Base-by-base conservation (phyloP, 768 basidiomycete genomes). In the Hericium coralloides region DNA sequence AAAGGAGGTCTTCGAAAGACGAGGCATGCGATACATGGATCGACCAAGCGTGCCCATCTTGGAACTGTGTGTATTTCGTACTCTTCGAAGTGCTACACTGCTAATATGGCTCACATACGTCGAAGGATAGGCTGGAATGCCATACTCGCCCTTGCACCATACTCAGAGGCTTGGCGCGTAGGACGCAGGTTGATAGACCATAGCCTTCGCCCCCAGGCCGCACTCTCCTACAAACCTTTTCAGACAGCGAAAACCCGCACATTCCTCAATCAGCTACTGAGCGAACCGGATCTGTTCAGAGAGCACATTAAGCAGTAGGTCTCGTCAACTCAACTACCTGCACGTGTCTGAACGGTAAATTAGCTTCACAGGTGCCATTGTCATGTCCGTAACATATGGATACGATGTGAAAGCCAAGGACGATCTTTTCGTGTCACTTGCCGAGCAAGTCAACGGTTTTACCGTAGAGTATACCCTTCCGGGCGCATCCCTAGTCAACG, bases 351-450 rank as follows among this genome's bases (percentile, higher is more conserved):
- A 20, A 52, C 10, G 14, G 26, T 14, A 52, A 12, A 6, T 47
- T 48, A 79, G 77, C 45, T 67, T 74, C 60, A 66, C 74, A 3
- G 77, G 71, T 12, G 67, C 70, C 17, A 65, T 73, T n/a, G 64
- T 75, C 14, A 65, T 80, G 54, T 71, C 71, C 0, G 56, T 79
- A 8, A 73, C 76, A 0, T 81, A 82, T 59, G 82, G 80, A 2
- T 68, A 80, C n/a, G 63, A 74, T 15, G 69, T 75, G 7, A 59
- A 69, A 39, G 66, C 72, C 0, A 45, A 63, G 14, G 63, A 75
- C 56, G 81, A 82, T 59, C 73, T 76, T 3, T 76, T 74, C 59
- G 67, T 82, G 38, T 58, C 63, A 0, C 64, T 73, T 1, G 77
- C 76, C 0, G 72, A 77, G 49, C 60, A 69, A 7, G 73, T 75